Base-by-base conservation (phyloP, 495 filamentous ascomycete species). In the Cercophora samala region DNA sequence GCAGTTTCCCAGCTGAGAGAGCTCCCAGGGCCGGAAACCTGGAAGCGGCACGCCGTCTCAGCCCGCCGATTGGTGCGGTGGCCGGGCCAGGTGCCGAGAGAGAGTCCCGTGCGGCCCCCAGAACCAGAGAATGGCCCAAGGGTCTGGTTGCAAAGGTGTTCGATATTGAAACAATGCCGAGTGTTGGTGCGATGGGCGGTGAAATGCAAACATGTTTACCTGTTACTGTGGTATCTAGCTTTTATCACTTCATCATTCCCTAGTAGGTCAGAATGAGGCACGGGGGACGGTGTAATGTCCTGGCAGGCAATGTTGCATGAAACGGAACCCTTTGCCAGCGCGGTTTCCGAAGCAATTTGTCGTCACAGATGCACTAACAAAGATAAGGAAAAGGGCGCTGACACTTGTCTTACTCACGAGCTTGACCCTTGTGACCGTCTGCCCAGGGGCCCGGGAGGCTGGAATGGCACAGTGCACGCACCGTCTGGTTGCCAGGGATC, bases 321-420 rank as follows among this genome's bases (percentile, higher is more conserved):
- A 54, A 54, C 52, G 19, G 17, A 18, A 15, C 4, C 52, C 52
- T 54, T 15, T 54, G 17, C 52, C 17, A 11, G 52, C 5, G 52
- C 52, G 52, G 17, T 54, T 21, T 54, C 52, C 52, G 52, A 54
- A 18, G 52, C 15, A 21, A 54, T 18, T 54, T 54, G 52, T 54
- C 52, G 52, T 18, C 19, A 18, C 19, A 54, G 2, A 18, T 56
- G 53, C 53, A 23, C 53, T 56, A 19, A 23, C 22, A 56, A 56
- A 56, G 53, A 56, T 56, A 21, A 21, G n/a, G n/a, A 23, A 56
- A 56, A 6, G 52, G 52, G 52, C 53, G 53, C 53, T 56, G 53
- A 56, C 53, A 56, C 53, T 56, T 56, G 53, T 56, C 53, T 56
- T 56, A 56, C n/a, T 56, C 53, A 56, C 8, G 22, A 21, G n/a